Evolutionary conservation across 192 early-diverging fungal species (phyloP), one percentile per base, ranked within the genome.

Genomic region (Obelidium mucronatum): DNA sequence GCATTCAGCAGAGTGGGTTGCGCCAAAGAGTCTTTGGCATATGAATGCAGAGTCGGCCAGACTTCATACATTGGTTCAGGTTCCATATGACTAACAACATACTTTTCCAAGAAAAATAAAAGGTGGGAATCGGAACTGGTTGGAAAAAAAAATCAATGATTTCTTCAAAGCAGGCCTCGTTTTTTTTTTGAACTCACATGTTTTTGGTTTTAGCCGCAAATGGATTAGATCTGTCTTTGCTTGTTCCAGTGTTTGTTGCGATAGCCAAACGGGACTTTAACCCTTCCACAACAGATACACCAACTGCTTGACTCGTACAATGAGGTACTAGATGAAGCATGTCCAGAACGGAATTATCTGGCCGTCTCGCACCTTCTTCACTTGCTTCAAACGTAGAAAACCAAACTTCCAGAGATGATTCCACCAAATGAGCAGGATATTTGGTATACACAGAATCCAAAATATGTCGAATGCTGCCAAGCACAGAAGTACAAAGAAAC

Each of bases 341-440:
- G 19, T 26, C 48, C 40, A 81, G 24, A 1, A 77, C 52, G 3
- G 61, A 30, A 44, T 62, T 24, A 40, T 67, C 67, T 61, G 48
- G 26, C 35, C 17, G 13, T 6, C 6, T 24, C 11, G 53, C 60
- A 5, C 40, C 15, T 17, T 44, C 67, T 3, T 31, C 15, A 26
- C 31, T 28, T 17, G 72, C 75, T 0, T 56, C 60, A 63, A 54
- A 78, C 24, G 80, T 71, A 1, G 87, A 81, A 66, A 90, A 87
- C 79, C 90, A 93, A 17, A 93, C 79, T 44, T 93, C 92, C 15
- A 89, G 80, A 64, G 89, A 82, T 0, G 84, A 84, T 70, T 93
- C 92, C 15, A 92, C 76, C 3, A 91, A 77, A 67, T 93, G 88
- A 0, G 81, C 73, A 22, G 84, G 84, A 40, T 86, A 80, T 22